Base-by-base conservation (phyloP, 768 basidiomycete genomes). In the Jaapia argillacea region DNA sequence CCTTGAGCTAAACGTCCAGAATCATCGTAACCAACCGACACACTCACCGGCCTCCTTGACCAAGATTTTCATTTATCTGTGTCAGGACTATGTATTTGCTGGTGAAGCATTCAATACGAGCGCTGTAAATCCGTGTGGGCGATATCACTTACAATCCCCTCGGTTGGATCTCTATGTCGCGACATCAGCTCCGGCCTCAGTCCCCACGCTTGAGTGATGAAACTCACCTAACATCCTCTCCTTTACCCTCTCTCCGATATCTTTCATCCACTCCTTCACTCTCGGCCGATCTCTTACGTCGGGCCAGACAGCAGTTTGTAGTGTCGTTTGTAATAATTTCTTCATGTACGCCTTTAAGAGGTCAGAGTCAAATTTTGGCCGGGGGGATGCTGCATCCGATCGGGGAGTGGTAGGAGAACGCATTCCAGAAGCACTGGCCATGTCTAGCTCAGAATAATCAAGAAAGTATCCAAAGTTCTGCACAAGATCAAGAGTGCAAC, bases 31-130 rank as follows among this genome's bases (percentile, higher is more conserved):
- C 27, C 27, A 41, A 23, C 25, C 47, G 37, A 40, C 24, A 33
- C 24, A 61, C 79, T 59, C 54, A 88, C 86, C 85, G 77, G 56
- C 85, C 85, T 45, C 86, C 88, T 60, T 91, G 87, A 3, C 85
- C 83, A 46, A 76, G 68, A 52, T 90, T 90, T 67, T 88, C 86
- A 57, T 77, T 84, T 48, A 88, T 79, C 56, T 88, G 87, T 22
- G 85, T 87, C 38, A 88, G 67, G 35, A 91, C 87, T 45, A 89
- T 77, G 56, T 87, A 91, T 69, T 91, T 91, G 57, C 88, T 90
- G 54, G 44, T 52, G 46, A 45, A 42, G 18, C 43, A 44, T 24
- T 45, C 40, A 40, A 28, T 36, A 24, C 28, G 40, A 47, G 42
- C 37, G 36, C 27, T 10, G 35, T 35, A 6, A 13, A 38, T 7